Conservation (phyloP, 345 rosid species). For the Punica granatum region DNA sequence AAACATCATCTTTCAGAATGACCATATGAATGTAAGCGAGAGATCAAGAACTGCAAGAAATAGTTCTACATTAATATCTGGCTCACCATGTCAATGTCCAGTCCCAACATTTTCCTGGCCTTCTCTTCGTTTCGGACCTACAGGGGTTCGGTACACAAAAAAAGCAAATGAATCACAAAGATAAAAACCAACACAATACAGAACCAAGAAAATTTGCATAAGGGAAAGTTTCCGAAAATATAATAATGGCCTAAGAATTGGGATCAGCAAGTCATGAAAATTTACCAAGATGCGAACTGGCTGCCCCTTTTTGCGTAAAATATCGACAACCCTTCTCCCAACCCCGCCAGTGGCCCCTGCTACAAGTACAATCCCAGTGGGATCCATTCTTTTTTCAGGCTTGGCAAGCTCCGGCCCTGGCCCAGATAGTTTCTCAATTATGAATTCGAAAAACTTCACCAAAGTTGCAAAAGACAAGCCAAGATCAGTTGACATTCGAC, state of each 20-base stretch:
- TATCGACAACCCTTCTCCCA: constrained; percentile 74
- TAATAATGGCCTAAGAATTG: background rate
- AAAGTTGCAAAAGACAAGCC: constrained; percentile 8
- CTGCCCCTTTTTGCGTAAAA: constrained; percentile 56
- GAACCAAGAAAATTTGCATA: background rate
- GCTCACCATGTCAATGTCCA: constrained; percentile 76
- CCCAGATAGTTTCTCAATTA: constrained; percentile 54
- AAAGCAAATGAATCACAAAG: background rate
- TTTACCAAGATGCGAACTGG: constrained; percentile 72
- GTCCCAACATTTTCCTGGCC: constrained; percentile 73
- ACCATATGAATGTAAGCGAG: background rate
- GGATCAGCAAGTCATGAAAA: constrained; percentile 1
- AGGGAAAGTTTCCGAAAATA: background rate
- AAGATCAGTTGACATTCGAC: constrained; percentile 8
- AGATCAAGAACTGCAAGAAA: background rate
- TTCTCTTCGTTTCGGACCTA: constrained; percentile 92
- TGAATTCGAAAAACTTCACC: constrained; percentile 55
- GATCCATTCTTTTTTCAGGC: constrained; percentile 36
- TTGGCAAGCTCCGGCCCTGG: constrained; percentile 30
- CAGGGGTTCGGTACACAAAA: constrained; percentile 1
- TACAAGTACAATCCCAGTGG: constrained; percentile 56
- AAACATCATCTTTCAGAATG: background rate
- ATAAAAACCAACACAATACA: background rate
- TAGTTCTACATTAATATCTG: background rate
- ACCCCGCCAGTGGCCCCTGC: constrained; percentile 98